phyloP scores from a whole-genome alignment of 345 rosid species.

The Aurinia saxatilis region DNA sequence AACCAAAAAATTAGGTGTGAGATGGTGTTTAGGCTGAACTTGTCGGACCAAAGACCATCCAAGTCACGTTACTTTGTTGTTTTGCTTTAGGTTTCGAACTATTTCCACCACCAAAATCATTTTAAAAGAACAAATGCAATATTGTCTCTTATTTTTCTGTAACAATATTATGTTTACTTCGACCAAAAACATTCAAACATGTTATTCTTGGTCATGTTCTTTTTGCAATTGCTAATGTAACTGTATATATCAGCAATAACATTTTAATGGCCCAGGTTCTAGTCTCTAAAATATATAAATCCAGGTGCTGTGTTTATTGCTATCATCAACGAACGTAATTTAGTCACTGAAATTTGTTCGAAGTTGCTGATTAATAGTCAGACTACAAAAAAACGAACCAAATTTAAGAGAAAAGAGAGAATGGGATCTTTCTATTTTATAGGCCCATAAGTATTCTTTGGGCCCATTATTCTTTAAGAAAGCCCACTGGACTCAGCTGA shows the following conservation, averaged over 20 bases:
- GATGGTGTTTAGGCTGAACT: slow-evolving; percentile 14
- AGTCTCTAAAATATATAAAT: too few species aligned
- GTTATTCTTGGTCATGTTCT: too few species aligned
- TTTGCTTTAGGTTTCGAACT: slow-evolving; percentile 23
- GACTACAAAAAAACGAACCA: too few species aligned
- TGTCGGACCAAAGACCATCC: slow-evolving; percentile 19
- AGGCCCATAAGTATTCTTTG: not conserved
- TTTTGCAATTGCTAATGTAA: too few species aligned
- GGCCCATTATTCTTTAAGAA: slow-evolving; percentile 2
- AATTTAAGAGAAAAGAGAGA: not conserved
- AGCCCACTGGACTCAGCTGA: not conserved
- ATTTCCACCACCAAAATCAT: slow-evolving; percentile 15
- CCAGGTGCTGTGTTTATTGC: too few species aligned
- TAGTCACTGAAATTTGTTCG: too few species aligned
- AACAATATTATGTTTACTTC: not conserved
- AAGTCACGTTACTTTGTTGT: slow-evolving; percentile 6
- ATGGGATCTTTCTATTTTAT: not conserved
- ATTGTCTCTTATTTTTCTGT: too few species aligned
- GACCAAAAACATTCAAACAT: not conserved
- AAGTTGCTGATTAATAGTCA: too few species aligned
- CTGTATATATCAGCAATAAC: too few species aligned
- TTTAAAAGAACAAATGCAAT: too few species aligned
- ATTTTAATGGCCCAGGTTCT: too few species aligned
- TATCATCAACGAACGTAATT: too few species aligned
- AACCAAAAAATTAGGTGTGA: slow-evolving; percentile 17